Conservation (phyloP, 2,329 filamentous ascomycete species). For the Talaromyces amestolkiae region DNA sequence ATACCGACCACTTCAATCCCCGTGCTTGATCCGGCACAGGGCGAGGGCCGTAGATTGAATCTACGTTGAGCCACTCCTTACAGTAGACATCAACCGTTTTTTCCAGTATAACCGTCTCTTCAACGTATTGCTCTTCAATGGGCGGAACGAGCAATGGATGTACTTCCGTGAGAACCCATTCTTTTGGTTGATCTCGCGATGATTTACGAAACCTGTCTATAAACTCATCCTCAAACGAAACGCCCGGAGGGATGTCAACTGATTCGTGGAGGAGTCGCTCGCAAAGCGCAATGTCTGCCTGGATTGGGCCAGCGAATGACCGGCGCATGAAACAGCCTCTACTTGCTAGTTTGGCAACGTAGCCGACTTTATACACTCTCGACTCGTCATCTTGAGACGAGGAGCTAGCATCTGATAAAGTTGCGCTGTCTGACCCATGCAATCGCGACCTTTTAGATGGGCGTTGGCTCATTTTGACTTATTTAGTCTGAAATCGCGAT, state of each 20-base stretch:
- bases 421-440: constrained; percentile 14
- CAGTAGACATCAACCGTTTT: constrained; percentile 5
- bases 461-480: constrained; percentile 13
- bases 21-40: neutral
- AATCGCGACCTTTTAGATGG: constrained; percentile 19
- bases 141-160: neutral
- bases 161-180: neutral
- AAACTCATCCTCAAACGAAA: neutral
- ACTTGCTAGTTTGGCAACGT: constrained; percentile 15
- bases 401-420: neutral
- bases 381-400: constrained; percentile 20
- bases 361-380: constrained; percentile 18
- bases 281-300: neutral
- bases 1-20: neutral
- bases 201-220: neutral
- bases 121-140: neutral
- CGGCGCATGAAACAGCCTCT: constrained; percentile 21
- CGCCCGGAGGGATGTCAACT: neutral
- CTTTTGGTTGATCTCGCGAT: neutral
- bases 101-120: neutral
- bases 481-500: neutral
- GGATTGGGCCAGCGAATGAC: constrained; percentile 11
- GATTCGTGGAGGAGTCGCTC: neutral
- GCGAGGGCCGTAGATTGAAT: constrained; percentile 8
- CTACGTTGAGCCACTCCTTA: constrained; percentile 14